phyloP scores from a whole-genome alignment of 164 flowering plant species.

The Cinnamomum chago region DNA sequence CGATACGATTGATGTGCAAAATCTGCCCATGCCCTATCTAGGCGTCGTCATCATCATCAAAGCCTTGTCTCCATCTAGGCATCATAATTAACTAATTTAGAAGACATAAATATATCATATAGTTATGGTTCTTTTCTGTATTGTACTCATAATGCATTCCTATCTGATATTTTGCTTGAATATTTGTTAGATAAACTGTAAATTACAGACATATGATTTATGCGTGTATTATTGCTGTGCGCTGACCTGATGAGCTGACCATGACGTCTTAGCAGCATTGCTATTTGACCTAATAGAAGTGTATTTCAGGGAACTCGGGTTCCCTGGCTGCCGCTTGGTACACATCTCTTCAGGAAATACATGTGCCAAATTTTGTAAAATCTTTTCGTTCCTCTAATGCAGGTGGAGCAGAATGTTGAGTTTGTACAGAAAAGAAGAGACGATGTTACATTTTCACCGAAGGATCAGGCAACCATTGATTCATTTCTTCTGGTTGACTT shows the following conservation, averaged over 20 bases:
- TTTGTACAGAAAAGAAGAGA: constrained; percentile 76
- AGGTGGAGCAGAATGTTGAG: constrained; percentile 84
- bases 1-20: too few relatives aligned
- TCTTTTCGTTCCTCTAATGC: constrained; percentile 1
- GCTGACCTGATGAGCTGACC: neutral
- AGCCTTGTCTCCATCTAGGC: too few relatives aligned
- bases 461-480: constrained; percentile 64
- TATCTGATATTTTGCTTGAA: neutral
- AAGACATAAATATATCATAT: too few relatives aligned
- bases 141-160: neutral
- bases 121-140: neutral
- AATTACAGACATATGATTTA: too few relatives aligned
- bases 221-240: too few relatives aligned
- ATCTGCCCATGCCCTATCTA: too few relatives aligned
- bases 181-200: neutral
- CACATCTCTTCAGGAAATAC: neutral
- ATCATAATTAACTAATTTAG: too few relatives aligned
- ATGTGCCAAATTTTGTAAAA: neutral
- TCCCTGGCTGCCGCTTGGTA: neutral
- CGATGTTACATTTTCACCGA: constrained; percentile 79
- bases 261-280: neutral
- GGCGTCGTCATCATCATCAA: too few relatives aligned
- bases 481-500: constrained; percentile 75
- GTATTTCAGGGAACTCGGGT: neutral
- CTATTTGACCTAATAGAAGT: neutral